A percentile compares a stretch with the other conserved stretches of the same genome.
These are phyloP conservation scores for Lithospermum erythrorhizon DNA, from an alignment of 257 asterid genomes.

Conservation along the genomic window DNA sequence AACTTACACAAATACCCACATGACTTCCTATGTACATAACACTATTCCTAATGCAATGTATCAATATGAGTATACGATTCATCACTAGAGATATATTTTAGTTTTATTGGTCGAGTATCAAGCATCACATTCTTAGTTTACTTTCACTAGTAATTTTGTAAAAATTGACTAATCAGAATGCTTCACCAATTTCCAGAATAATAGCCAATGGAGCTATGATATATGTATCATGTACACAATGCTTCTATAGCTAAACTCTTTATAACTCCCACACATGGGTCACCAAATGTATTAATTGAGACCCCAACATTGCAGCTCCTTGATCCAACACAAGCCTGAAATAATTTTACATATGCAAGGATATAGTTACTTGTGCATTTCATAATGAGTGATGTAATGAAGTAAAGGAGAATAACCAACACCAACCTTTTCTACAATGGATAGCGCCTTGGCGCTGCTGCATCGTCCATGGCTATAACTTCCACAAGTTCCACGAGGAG, in stretches of 20 bases:
- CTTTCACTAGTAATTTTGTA: too few relatives aligned
- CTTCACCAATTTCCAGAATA: not conserved
- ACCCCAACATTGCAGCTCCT: constrained; percentile 62
- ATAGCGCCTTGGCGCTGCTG: constrained; percentile 46
- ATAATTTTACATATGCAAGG: not conserved
- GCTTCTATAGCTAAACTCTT: constrained; percentile 83
- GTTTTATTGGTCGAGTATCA: too few relatives aligned
- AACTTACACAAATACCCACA: too few relatives aligned
- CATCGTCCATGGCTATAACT: constrained; percentile 75
- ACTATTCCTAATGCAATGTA: too few relatives aligned
- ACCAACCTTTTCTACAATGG: constrained; percentile 53
- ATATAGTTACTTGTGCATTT: not conserved
- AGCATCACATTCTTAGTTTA: too few relatives aligned
- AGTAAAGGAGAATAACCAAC: not conserved
- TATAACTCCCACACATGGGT: constrained; percentile 54
- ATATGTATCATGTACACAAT: constrained; percentile 39
- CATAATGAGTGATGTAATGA: not conserved
- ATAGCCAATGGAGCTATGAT: not conserved
- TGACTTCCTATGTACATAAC: too few relatives aligned
- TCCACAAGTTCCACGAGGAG: constrained; percentile 80
- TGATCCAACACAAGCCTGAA: constrained; percentile 75
- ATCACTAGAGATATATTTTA: too few relatives aligned
- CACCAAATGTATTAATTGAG: constrained; percentile 49
- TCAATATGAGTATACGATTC: too few relatives aligned
- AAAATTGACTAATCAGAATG: too few relatives aligned